A percentile compares a stretch with the other conserved stretches of the same genome.
Conservation (phyloP, 495 filamentous ascomycete genomes). For the Penicillium lividum region DNA sequence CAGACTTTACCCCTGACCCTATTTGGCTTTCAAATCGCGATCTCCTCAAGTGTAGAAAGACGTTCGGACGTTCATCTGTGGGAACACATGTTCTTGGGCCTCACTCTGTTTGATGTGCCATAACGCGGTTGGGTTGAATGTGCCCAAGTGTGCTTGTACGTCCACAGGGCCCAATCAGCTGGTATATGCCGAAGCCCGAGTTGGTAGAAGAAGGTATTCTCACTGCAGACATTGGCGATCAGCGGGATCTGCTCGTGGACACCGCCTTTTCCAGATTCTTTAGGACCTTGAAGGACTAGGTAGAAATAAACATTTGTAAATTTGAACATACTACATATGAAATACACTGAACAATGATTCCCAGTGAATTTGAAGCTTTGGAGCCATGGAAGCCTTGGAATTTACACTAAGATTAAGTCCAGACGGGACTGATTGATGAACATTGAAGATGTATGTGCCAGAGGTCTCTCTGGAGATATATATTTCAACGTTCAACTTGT, state of each 20-base stretch:
- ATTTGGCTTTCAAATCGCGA: neutral
- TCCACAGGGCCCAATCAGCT: neutral
- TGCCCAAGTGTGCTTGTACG: neutral
- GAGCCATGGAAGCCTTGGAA: too few species aligned
- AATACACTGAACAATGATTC: too few species aligned
- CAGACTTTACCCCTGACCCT: neutral
- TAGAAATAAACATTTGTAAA: too few species aligned
- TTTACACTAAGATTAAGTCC: too few species aligned
- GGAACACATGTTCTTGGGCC: slow-evolving; percentile 1
- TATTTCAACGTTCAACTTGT: too few species aligned
- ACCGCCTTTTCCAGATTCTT: neutral
- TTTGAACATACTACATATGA: too few species aligned
- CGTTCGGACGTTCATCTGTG: slow-evolving; percentile 6
- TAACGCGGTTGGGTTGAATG: neutral
- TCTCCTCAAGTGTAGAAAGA: slow-evolving; percentile 2
- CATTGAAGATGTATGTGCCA: too few species aligned
- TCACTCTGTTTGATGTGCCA: neutral
- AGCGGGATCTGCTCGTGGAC: neutral
- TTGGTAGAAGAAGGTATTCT: neutral
- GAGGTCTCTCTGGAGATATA: too few species aligned
- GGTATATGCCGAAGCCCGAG: neutral
- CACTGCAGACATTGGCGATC: neutral
- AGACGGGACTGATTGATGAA: too few species aligned
- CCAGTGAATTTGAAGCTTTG: too few species aligned
- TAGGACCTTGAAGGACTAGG: neutral